Base-by-base conservation (phyloP, 2,329 filamentous ascomycete species). In the Fusarium staphyleae region DNA sequence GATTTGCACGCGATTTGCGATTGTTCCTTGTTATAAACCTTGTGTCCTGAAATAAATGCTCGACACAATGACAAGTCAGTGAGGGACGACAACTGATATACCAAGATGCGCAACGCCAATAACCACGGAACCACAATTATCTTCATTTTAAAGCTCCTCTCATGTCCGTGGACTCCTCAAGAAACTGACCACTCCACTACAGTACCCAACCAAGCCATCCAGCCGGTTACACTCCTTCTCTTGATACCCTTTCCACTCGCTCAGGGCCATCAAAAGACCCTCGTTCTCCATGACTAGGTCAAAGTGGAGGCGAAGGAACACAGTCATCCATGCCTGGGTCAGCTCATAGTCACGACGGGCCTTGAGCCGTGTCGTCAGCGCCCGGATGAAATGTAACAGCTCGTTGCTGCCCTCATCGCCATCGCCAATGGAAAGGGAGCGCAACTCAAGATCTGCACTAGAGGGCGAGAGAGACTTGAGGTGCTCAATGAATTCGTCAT, bases 321-420 rank as follows among this genome's bases (percentile, higher is more conserved):
- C 93, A 2, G 89, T 87, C 92, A 99, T 98, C 93, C 95, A 99
- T 0, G 92, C 91, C 74, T 98, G 93, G 13, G 91, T 89, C 32
- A 99, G 81, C 75, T 99, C 95, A 73, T 96, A 99, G 72, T 98
- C 95, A 40, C 84, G 84, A 60, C 87, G 86, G 43, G 84, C 78
- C 35, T 78, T 75, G 45, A 98, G 77, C 11, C 89, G 81, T 47
- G 78, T 80, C 0, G 90, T 96, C 49, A 99, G 75, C 2, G 92
- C 92, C n/a, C 78, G 74, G 44, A 98, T 87, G 69, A 99, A 99
- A 46, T 86, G 81, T 1, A 87, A 78, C 14, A 96, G 77, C 73
- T 98, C 95, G 52, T 88, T 85, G 57, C 84, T 74, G 55, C 81
- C 68, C 63, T 79, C 69, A 50, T 75, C 71, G 75, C 81, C 55